Evolutionary conservation across 1,284 basidiomycete species (phyloP).

Genomic region (Erythrobasidium hasegawianum): DNA sequence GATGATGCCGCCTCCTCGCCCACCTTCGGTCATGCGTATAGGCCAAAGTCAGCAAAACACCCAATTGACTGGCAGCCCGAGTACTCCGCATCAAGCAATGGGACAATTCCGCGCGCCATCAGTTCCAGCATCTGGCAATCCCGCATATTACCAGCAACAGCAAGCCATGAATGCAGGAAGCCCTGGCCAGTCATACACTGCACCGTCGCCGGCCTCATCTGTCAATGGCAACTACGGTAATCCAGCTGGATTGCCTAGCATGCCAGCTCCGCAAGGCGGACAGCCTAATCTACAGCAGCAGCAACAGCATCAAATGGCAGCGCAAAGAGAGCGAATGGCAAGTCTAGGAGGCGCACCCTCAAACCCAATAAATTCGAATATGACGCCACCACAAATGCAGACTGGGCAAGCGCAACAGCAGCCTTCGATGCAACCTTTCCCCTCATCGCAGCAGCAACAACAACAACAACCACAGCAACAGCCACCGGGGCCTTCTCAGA

Average conservation of each 20-base stretch:
- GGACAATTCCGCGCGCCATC: conserved; percentile 26
- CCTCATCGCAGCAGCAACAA: conserved; percentile 20
- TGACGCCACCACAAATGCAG: neutral
- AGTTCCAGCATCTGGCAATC: conserved; percentile 12
- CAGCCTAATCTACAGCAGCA: conserved; percentile 7
- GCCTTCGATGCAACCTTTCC: too few species aligned
- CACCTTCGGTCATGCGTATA: conserved; percentile 22
- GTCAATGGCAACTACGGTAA: conserved; percentile 10
- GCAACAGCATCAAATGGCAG: conserved; percentile 20
- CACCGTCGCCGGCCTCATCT: conserved; percentile 16
- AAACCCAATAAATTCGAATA: neutral
- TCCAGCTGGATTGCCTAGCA: neutral
- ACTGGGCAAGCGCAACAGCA: conserved; percentile 10
- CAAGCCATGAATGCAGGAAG: conserved; percentile 1
- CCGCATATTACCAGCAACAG: conserved; percentile 10
- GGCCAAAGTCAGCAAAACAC: too few species aligned
- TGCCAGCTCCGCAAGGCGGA: conserved; percentile 1
- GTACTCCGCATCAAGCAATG: neutral
- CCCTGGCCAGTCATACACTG: neutral
- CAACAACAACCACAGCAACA: too few species aligned
- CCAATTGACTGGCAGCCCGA: neutral
- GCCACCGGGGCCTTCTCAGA: conserved; percentile 2
- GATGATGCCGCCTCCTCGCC: conserved; percentile 12
- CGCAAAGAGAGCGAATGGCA: conserved; percentile 1
- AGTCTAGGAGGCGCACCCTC: neutral